Conservation (phyloP, 805 yeast species). For the Wickerhamomyces subpelliculosus region DNA sequence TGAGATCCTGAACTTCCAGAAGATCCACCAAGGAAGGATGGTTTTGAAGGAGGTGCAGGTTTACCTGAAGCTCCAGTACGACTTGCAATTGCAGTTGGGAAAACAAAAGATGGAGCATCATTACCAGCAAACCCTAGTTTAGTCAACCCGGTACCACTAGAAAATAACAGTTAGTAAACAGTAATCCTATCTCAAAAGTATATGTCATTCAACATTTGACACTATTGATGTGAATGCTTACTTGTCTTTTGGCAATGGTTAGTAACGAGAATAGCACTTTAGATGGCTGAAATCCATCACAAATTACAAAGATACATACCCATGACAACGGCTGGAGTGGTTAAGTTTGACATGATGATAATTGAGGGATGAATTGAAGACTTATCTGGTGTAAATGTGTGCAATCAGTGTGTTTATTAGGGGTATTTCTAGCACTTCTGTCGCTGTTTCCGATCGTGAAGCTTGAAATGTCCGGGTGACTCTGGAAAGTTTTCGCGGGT, state of each 20-base stretch:
- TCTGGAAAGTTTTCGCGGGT: too few species aligned
- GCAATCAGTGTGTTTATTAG: neutral
- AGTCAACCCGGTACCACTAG: slow-evolving; percentile 95
- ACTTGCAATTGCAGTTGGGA: slow-evolving; percentile 92
- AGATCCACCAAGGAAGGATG: slow-evolving; percentile 32
- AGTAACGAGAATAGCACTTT: too few species aligned
- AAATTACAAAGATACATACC: slow-evolving; percentile 64
- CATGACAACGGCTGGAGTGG: slow-evolving; percentile 94
- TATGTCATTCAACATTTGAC: too few species aligned
- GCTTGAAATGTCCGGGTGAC: too few species aligned
- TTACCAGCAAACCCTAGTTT: slow-evolving; percentile 98
- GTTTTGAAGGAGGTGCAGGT: slow-evolving; percentile 38
- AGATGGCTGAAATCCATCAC: too few species aligned
- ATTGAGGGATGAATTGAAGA: too few species aligned
- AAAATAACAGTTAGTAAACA: slow-evolving; percentile 12
- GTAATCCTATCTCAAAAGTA: neutral
- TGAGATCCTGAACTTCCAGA: slow-evolving; percentile 19
- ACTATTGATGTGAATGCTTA: slow-evolving; percentile 8
- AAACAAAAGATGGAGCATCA: slow-evolving; percentile 94
- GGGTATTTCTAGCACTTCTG: too few species aligned
- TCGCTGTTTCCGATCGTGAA: too few species aligned
- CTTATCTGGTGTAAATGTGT: too few species aligned
- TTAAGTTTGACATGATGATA: slow-evolving; percentile 18
- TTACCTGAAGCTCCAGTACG: slow-evolving; percentile 40
- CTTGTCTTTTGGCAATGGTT: slow-evolving; percentile 16